These are phyloP conservation scores for Hansenula lynferdii DNA, from an alignment of 1,139 yeast genomes.

Conservation along the genomic window DNA sequence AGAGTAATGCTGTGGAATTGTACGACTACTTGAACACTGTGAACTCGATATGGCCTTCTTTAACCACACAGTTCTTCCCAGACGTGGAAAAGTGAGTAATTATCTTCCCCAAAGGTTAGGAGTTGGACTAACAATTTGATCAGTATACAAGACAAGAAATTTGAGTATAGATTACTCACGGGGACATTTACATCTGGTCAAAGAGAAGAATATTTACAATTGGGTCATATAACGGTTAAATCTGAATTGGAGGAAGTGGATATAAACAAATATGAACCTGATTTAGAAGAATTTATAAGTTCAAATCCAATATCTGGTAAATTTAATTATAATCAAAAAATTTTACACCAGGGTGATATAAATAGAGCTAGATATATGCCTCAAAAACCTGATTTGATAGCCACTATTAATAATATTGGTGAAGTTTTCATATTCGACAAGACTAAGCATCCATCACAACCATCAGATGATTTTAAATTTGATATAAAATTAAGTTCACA, in stretches of 20 bases:
- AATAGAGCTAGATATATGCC: conserved; percentile 81
- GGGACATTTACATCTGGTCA: conserved; percentile 82
- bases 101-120: not conserved
- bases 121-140: not conserved
- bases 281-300: conserved; percentile 17
- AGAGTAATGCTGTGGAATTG: conserved; percentile 68
- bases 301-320: conserved; percentile 12
- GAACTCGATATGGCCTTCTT: conserved; percentile 76
- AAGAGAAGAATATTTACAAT: conserved; percentile 60
- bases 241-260: conserved; percentile 10
- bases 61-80: conserved; percentile 74
- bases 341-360: conserved; percentile 46
- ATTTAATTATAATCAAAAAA: conserved; percentile 9
- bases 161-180: conserved; percentile 38
- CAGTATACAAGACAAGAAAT: conserved; percentile 8
- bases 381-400: conserved; percentile 63
- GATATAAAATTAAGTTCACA: conserved; percentile 38
- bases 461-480: conserved; percentile 13
- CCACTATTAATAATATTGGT: conserved; percentile 77
- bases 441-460: conserved; percentile 30
- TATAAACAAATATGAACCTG: conserved; percentile 14
- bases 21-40: conserved; percentile 74
- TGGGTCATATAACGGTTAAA: conserved; percentile 24
- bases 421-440: conserved; percentile 63
- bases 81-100: conserved; percentile 27